These are phyloP conservation scores for Phalaenopsis equestris DNA, from an alignment of 106 monocot genomes.

Conservation along the genomic window DNA sequence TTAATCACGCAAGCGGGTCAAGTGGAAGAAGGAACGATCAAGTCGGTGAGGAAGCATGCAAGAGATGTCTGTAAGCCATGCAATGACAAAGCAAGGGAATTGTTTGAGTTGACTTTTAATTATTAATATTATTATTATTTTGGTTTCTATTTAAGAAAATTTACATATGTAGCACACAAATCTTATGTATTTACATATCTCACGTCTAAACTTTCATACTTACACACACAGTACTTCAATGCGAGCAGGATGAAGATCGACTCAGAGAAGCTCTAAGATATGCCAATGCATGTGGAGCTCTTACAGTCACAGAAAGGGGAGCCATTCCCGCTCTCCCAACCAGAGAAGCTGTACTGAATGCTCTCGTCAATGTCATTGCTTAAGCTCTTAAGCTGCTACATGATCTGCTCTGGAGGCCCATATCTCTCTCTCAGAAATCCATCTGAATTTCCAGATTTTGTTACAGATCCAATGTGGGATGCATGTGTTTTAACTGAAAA, in stretches of 20 bases:
- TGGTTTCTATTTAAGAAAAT: no score
- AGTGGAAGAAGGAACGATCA: no score
- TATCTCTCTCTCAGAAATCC: not conserved
- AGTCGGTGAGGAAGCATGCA: no score
- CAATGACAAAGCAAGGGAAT: no score
- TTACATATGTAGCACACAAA: no score
- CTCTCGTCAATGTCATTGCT: constrained; percentile 30
- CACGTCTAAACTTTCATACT: no score
- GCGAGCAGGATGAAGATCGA: constrained; percentile 30
- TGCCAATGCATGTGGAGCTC: constrained; percentile 59
- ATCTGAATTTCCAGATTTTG: not conserved
- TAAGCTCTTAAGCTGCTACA: not conserved
- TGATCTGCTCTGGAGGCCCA: not conserved
- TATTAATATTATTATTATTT: no score
- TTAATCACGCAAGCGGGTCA: no score
- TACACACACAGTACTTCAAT: not conserved
- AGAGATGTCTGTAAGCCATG: no score
- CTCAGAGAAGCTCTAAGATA: constrained; percentile 34
- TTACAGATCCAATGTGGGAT: not conserved
- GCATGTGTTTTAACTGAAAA: not conserved
- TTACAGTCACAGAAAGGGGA: constrained; percentile 56
- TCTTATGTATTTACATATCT: no score
- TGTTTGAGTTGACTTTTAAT: no score
- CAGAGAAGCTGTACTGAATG: constrained; percentile 35
- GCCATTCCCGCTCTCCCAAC: constrained; percentile 64